Base-by-base conservation (phyloP, 2,329 filamentous ascomycete species). In the Furcasterigmium sp. region DNA sequence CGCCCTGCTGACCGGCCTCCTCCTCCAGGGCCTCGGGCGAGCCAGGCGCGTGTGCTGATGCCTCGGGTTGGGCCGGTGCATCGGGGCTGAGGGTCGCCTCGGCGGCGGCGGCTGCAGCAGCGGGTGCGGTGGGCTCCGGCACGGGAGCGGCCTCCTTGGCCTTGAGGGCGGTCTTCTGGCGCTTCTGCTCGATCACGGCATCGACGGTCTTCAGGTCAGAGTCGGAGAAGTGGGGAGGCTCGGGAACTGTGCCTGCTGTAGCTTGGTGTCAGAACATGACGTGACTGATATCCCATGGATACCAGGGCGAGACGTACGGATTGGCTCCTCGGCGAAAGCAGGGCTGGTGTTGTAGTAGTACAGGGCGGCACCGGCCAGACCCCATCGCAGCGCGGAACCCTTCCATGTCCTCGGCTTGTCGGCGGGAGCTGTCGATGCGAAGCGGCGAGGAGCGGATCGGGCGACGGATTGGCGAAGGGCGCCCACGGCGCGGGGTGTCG, bases 281-380 rank as follows among this genome's bases (percentile, higher is more conserved):
- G n/a, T n/a, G n/a, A n/a, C n/a, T n/a, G n/a, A n/a, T n/a, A n/a
- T n/a, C n/a, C n/a, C n/a, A 26, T 18, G 17, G 18, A 42, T 34
- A 23, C 7, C 25, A 32, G 29, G 14, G 46, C 50, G 52, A 67
- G n/a, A n/a, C 85, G 53, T 76, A 95, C 90, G 76, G 54, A 77
- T 67, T 28, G 82, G 78, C 64, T 94, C 85, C 56, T 96, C 88
- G 14, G 90, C 87, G 64, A 97, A 97, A 18, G 89, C 73, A 42
- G 82, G 78, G 57, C 85, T 91, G 8, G 90, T 96, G 71, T 90
- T 95, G 66, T 97, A 98, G 67, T 87, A 96, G 70, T 97, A 98
- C 39, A 97, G 69, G 37, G 84, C 82, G 17, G 77, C 88, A 46
- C 72, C 75, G 1, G 88, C 91, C 44, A 93, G 60, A 51, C 82